phyloP scores from a whole-genome alignment of 257 asterid genomes.

The Plantago elongata region DNA sequence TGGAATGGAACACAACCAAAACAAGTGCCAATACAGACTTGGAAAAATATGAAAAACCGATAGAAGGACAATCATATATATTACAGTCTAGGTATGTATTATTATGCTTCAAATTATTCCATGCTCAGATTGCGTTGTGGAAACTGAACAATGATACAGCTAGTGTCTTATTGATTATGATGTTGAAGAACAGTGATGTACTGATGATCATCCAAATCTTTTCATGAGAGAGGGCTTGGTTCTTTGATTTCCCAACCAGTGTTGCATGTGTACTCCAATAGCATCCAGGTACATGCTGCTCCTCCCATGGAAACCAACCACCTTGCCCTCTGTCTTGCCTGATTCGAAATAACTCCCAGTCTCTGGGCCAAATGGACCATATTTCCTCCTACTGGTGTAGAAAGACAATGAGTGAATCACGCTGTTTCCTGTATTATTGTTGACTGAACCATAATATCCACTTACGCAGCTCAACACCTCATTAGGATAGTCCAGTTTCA shows the following conservation, averaged over 20 bases:
- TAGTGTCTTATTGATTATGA: not conserved
- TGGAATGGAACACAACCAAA: too few species aligned
- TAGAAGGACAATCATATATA: too few species aligned
- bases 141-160: too few species aligned
- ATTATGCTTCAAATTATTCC: too few species aligned
- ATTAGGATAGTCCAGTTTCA: constrained; percentile 61
- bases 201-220: constrained; percentile 35
- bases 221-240: constrained; percentile 43
- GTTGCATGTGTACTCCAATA: constrained; percentile 87
- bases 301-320: constrained; percentile 82
- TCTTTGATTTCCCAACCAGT: constrained; percentile 69
- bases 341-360: constrained; percentile 59
- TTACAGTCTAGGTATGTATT: too few species aligned
- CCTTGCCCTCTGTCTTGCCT: constrained; percentile 71
- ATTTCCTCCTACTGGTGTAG: constrained; percentile 46
- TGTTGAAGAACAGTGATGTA: not conserved
- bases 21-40: too few species aligned
- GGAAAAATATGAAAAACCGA: too few species aligned
- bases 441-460: constrained; percentile 55
- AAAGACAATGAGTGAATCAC: constrained; percentile 64
- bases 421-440: constrained; percentile 37
- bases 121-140: too few species aligned
- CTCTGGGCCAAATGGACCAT: constrained; percentile 76
- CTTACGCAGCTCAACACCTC: constrained; percentile 66
- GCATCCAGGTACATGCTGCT: constrained; percentile 73